Evolutionary conservation across 2,329 filamentous ascomycete genomes (phyloP).

Genomic region (Fusarium brachygibbosum): DNA sequence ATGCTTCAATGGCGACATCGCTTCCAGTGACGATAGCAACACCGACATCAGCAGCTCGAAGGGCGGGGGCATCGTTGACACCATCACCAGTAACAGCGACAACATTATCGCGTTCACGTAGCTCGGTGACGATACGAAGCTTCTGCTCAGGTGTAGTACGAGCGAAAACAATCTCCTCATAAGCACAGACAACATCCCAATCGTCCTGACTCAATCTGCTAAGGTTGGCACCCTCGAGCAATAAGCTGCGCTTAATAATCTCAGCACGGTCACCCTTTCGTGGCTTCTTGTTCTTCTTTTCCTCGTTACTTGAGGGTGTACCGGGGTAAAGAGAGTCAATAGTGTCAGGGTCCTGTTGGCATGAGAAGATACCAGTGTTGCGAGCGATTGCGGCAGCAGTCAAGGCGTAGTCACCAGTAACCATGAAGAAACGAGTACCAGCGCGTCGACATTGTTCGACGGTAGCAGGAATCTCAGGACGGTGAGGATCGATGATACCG

Average conservation of each 20-base stretch:
- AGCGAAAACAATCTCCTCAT: constrained; percentile 75
- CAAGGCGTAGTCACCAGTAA: constrained; percentile 63
- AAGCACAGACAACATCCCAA: constrained; percentile 62
- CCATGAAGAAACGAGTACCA: constrained; percentile 62
- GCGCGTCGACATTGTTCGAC: constrained; percentile 60
- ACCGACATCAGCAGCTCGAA: constrained; percentile 76
- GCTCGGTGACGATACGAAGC: constrained; percentile 77
- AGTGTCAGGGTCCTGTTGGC: constrained; percentile 59
- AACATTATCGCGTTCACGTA: constrained; percentile 70
- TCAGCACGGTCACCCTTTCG: constrained; percentile 29
- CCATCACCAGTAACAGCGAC: constrained; percentile 82
- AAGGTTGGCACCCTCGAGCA: constrained; percentile 69
- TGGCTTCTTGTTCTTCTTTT: constrained; percentile 24
- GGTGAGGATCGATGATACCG: constrained; percentile 63
- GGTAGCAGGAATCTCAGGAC: constrained; percentile 59
- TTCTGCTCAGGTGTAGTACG: constrained; percentile 78
- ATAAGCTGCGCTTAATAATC: constrained; percentile 41
- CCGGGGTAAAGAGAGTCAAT: constrained; percentile 41
- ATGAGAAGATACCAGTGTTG: constrained; percentile 74
- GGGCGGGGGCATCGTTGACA: constrained; percentile 75
- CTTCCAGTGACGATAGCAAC: constrained; percentile 75
- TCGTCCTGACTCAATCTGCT: constrained; percentile 65
- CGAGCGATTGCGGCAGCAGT: constrained; percentile 76
- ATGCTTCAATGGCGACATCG: constrained; percentile 74
- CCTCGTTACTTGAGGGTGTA: constrained; percentile 6